Evolutionary conservation across 2,329 filamentous ascomycete genomes (phyloP).

Genomic region (Cordyceps cicadae): DNA sequence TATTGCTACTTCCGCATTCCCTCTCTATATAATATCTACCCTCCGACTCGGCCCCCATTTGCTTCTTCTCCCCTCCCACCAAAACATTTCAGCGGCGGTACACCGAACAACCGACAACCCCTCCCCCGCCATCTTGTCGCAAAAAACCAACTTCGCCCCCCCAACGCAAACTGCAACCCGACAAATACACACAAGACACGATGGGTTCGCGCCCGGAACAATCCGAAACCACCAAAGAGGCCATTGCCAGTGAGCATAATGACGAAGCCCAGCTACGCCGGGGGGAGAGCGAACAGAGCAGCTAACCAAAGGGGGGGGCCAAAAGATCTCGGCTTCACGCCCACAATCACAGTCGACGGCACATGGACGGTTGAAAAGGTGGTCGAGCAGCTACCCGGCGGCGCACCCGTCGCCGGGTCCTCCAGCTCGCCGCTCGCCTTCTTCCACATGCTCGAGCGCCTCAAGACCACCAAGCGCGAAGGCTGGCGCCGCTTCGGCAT

Average conservation of each 20-base stretch:
- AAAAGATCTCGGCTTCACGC: slow-evolving; percentile 27
- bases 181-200: not conserved
- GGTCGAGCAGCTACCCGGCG: slow-evolving; percentile 52
- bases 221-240: slow-evolving; percentile 15
- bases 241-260: slow-evolving; percentile 19
- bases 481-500: slow-evolving; percentile 91
- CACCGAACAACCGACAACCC: not conserved
- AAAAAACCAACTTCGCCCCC: not conserved
- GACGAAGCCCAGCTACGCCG: too few relatives aligned
- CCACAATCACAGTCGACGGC: slow-evolving; percentile 32
- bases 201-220: slow-evolving; percentile 24
- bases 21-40: not conserved
- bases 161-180: not conserved
- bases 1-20: too few relatives aligned
- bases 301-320: too few relatives aligned
- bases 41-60: not conserved
- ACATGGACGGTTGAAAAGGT: slow-evolving; percentile 54
- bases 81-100: not conserved
- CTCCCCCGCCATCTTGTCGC: slow-evolving; percentile 8
- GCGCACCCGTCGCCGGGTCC: slow-evolving; percentile 48
- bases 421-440: slow-evolving; percentile 74
- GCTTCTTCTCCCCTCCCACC: not conserved
- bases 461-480: slow-evolving; percentile 95
- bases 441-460: slow-evolving; percentile 86
- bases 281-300: too few relatives aligned